Evolutionary conservation across 495 filamentous ascomycete genomes (phyloP), one percentile per base, ranked within the genome.

Genomic region (Penicilliopsis zonata): DNA sequence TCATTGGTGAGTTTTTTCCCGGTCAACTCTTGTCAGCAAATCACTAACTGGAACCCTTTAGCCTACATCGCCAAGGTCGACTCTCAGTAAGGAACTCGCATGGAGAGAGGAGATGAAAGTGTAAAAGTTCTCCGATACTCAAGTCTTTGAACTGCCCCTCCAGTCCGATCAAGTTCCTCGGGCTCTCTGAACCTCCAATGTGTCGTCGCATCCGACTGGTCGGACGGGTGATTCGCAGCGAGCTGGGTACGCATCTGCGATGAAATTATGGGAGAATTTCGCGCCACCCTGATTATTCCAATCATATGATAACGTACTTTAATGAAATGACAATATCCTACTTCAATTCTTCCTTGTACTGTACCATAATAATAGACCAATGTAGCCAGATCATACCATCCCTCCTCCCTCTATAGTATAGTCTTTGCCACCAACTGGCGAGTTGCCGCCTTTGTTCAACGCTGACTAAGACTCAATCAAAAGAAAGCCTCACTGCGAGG

Each of bases 61-160:
- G 70, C 73, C 64, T 86, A 94, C 74, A 81, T 95, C 50, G 70
- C 85, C 61, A 86, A 87, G 74, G 79, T 85, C 35, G 88, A 96
- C 55, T 55, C 42, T 53, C 47, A 72, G 44, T 65, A 62, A n/a
- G 49, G 53, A 61, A 63, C 57, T 42, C 55, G 52, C 47, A 45
- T 49, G 33, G 51, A 43, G 38, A 34, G 37, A 43, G 35, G 43
- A 43, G 41, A 34, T 41, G 27, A 59, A 46, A 63, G 35, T 33
- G 29, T 19, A 16, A 29, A 27, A 33, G 33, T 40, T 38, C 23
- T 27, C 37, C 30, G 17, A 41, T 31, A 18, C 21, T 15, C 31
- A 29, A 24, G 21, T 24, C 21, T n/a, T n/a, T 24, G 21, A n/a
- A n/a, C 21, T n/a, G n/a, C 21, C 21, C 7, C 7, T n/a, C 7